These are phyloP conservation scores for Ceratocystis ficicola DNA, from an alignment of 2,329 filamentous ascomycete genomes.

Conservation along the genomic window DNA sequence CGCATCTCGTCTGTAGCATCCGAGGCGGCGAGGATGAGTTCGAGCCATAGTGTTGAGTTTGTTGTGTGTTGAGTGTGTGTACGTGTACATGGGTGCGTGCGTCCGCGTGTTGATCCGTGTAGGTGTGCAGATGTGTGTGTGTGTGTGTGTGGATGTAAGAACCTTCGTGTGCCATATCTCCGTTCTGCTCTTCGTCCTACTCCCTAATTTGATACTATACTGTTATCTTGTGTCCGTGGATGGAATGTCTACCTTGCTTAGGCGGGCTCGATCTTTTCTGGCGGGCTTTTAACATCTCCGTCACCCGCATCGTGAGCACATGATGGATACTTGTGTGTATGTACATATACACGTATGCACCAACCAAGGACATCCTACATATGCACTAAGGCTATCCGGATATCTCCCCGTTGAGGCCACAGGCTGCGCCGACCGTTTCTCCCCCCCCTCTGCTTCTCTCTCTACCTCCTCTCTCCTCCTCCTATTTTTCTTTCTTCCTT, in stretches of 20 bases:
- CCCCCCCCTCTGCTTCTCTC: too few species aligned
- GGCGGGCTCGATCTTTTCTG: background rate
- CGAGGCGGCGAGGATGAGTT: too few species aligned
- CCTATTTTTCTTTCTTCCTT: background rate
- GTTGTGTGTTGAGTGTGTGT: background rate
- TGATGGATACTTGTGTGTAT: background rate
- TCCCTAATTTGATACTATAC: background rate
- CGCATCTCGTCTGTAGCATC: too few species aligned
- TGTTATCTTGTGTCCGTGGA: too few species aligned
- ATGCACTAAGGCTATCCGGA: background rate
- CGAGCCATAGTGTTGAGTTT: too few species aligned
- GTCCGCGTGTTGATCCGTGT: background rate
- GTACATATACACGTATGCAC: background rate
- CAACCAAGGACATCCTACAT: background rate
- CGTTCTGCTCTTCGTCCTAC: background rate
- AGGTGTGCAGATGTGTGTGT: background rate
- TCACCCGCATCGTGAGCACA: background rate
- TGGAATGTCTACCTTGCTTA: too few species aligned
- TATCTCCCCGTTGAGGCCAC: background rate
- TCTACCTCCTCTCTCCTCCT: too few species aligned
- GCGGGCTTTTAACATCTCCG: slow-evolving; percentile 2
- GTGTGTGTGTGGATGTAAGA: background rate
- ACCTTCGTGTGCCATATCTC: background rate
- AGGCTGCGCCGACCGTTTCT: background rate
- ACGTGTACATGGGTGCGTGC: background rate